These are phyloP conservation scores for Clarireedia paspali DNA, from an alignment of 2,329 filamentous ascomycete genomes.

Conservation along the genomic window DNA sequence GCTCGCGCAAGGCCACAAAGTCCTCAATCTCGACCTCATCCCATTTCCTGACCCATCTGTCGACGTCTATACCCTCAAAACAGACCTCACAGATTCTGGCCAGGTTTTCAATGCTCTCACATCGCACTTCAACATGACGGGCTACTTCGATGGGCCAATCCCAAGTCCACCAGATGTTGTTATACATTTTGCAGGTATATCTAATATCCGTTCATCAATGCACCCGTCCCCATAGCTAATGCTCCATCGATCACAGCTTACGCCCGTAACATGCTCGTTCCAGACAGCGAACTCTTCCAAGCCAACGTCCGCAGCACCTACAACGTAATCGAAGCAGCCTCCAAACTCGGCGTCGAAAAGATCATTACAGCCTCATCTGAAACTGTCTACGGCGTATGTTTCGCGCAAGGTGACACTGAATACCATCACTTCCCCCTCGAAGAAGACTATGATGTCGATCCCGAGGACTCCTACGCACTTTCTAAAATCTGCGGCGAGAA, in stretches of 20 bases:
- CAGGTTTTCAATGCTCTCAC: slow-evolving; percentile 33
- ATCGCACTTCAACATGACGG: slow-evolving; percentile 45
- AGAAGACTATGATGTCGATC: slow-evolving; percentile 45
- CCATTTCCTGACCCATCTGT: slow-evolving; percentile 24
- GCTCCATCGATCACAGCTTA: slow-evolving; percentile 39
- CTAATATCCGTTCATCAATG: slow-evolving; percentile 39
- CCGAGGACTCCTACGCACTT: slow-evolving; percentile 50
- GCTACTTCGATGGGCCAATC: slow-evolving; percentile 31
- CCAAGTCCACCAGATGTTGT: slow-evolving; percentile 48
- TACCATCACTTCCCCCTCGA: slow-evolving; percentile 43
- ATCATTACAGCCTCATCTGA: slow-evolving; percentile 50
- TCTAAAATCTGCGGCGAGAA: slow-evolving; percentile 52
- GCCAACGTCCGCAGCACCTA: slow-evolving; percentile 49
- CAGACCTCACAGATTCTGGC: slow-evolving; percentile 31
- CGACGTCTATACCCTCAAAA: slow-evolving; percentile 30
- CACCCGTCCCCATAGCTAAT: slow-evolving; percentile 27
- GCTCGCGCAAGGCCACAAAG: slow-evolving; percentile 28
- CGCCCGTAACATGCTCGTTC: slow-evolving; percentile 52
- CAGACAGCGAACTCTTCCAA: slow-evolving; percentile 51
- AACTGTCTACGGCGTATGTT: slow-evolving; percentile 55
- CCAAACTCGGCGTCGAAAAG: slow-evolving; percentile 53
- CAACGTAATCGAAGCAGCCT: slow-evolving; percentile 56
- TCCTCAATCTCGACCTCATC: slow-evolving; percentile 31
- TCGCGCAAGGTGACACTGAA: slow-evolving; percentile 48
- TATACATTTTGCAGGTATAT: slow-evolving; percentile 41